Base-by-base conservation (phyloP, 1,139 yeast genomes). In the Nakaseomyces kungkrabaensis region DNA sequence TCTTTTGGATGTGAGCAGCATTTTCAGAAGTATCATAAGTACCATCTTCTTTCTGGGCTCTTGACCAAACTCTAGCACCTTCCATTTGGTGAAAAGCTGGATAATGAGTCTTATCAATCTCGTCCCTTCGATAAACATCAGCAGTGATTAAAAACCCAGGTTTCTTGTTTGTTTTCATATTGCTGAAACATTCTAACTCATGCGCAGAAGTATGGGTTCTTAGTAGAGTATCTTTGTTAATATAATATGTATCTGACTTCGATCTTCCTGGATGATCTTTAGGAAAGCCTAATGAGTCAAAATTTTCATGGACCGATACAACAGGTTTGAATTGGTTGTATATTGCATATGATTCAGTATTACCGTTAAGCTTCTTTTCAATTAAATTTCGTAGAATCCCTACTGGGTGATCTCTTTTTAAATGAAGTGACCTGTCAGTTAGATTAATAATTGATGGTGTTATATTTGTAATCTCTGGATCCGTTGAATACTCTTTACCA, bases 11-110 rank as follows among this genome's bases (percentile, higher is more conserved):
- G 40, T 59, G 62, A 2, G 37, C 43, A 4, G 57, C 56, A 26
- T 52, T 56, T 8, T 51, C 51, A 25, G 52, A 6, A 4, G 66
- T 66, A 37, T 70, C 66, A 47, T 27, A 41, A n/a, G 42, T 24
- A 7, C 43, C 43, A 22, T 46, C 49, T 25, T 36, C 33, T 0
- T 43, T 37, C 11, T 17, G n/a, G 5, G 24, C 24, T 32, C 82
- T 72, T 9, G 79, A 72, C 97, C 97, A 94, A 6, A 84, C 68
- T 53, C 95, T 73, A 1, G 96, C 97, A 47, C 98, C 98, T 68
- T 92, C 99, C 88, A 92, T 81, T 68, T 92, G 99, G 64, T 92
- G 97, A 69, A 92, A 94, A 1, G 87, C 97, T 2, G 98, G 97
- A 64, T 92, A 92, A 67, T 92, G 99, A 0, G 97, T 89, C 57